These are phyloP conservation scores for Gossypium schwendimanii DNA, from an alignment of 441 rosid species.

Conservation along the genomic window DNA sequence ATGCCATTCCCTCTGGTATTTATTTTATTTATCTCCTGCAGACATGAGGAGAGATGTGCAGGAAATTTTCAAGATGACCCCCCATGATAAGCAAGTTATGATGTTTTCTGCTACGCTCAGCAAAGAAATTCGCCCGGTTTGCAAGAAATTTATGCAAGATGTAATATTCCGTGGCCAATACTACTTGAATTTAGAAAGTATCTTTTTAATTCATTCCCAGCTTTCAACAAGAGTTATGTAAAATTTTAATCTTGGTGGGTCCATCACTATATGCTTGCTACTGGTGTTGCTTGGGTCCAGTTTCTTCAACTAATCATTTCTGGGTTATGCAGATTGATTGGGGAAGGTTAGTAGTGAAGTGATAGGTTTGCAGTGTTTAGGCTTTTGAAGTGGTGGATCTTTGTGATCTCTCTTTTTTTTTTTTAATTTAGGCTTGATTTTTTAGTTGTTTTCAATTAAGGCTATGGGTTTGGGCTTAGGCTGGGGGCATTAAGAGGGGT, in stretches of 20 bases:
- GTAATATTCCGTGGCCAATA: slow-evolving; percentile 73
- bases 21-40: slow-evolving; percentile 22
- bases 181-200: slow-evolving; percentile 53
- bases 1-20: neutral
- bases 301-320: slow-evolving; percentile 14
- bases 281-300: slow-evolving; percentile 10
- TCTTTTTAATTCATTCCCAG: slow-evolving; percentile 40
- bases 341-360: slow-evolving; percentile 7
- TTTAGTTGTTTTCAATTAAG: neutral
- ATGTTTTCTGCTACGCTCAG: slow-evolving; percentile 99
- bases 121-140: slow-evolving; percentile 97
- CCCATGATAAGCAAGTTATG: slow-evolving; percentile 98
- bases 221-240: slow-evolving; percentile 30
- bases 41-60: slow-evolving; percentile 98
- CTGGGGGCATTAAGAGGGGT: slow-evolving; percentile 6
- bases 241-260: slow-evolving; percentile 21
- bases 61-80: slow-evolving; percentile 97
- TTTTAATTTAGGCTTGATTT: neutral
- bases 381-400: slow-evolving; percentile 4
- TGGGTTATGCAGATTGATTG: slow-evolving; percentile 17
- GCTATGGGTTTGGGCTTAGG: neutral
- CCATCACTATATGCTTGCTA: slow-evolving; percentile 13
- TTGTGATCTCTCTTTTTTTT: neutral
- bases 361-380: neutral
- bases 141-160: slow-evolving; percentile 99